phyloP scores from a whole-genome alignment of 129 eudicot genomes.

The Oenanthe sinensis region DNA sequence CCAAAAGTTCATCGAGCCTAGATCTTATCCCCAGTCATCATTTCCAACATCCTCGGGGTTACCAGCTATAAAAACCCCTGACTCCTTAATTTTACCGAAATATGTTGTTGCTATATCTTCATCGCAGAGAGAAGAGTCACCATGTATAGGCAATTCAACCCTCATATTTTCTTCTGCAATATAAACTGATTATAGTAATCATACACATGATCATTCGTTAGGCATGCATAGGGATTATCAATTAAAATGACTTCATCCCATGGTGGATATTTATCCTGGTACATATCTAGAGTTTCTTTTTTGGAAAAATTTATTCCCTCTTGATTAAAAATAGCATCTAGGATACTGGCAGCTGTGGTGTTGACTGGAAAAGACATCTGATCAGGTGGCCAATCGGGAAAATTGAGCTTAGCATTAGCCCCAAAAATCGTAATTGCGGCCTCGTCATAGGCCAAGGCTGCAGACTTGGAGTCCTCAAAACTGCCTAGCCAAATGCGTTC shows the following conservation, averaged over 20 bases:
- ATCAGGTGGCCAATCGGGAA: slow-evolving; percentile 15
- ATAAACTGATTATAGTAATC: not conserved
- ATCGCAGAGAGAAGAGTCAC: slow-evolving; percentile 25
- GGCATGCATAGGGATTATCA: not conserved
- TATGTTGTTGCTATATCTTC: too few relatives aligned
- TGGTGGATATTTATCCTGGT: not conserved
- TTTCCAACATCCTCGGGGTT: not conserved
- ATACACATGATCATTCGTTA: too few relatives aligned
- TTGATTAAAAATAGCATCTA: too few relatives aligned
- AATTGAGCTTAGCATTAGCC: slow-evolving; percentile 55
- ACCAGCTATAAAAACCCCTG: slow-evolving; percentile 12
- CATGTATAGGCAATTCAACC: slow-evolving; percentile 52
- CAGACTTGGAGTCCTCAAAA: slow-evolving; percentile 52
- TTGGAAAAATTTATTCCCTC: too few relatives aligned
- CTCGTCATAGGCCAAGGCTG: slow-evolving; percentile 70
- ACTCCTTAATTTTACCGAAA: slow-evolving; percentile 20
- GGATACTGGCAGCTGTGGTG: too few relatives aligned
- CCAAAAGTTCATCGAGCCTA: not conserved
- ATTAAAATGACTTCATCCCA: not conserved
- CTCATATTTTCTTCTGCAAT: slow-evolving; percentile 23
- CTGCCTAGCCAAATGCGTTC: slow-evolving; percentile 86
- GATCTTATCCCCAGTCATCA: not conserved
- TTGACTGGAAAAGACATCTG: too few relatives aligned
- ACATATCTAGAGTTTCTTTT: not conserved
- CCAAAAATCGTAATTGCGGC: slow-evolving; percentile 71